Conservation (phyloP, 352 stramenopile genomes). For the Phytophthora nicotianae region DNA sequence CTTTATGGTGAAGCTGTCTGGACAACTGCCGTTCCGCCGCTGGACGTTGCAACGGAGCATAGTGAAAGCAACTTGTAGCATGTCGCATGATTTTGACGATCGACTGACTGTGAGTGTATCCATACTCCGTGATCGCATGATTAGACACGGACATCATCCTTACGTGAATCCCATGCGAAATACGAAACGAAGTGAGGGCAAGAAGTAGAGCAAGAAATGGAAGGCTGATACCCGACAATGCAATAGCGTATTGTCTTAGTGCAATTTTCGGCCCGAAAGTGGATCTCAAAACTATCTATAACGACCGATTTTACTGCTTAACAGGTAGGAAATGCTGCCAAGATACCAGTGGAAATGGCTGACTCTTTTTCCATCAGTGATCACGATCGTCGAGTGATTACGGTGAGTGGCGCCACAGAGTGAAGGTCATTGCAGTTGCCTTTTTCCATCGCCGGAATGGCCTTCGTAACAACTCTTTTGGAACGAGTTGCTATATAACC, state of each 20-base stretch:
- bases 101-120: too few relatives aligned
- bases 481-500: too few relatives aligned
- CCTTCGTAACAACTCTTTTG: too few relatives aligned
- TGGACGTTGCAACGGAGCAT: not conserved
- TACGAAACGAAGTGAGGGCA: constrained; percentile 1
- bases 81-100: constrained; percentile 1
- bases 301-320: too few relatives aligned
- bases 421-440: constrained; percentile 32
- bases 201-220: too few relatives aligned
- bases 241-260: too few relatives aligned
- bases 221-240: too few relatives aligned
- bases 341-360: too few relatives aligned
- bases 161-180: constrained; percentile 13
- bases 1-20: not conserved
- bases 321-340: too few relatives aligned
- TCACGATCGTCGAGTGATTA: constrained; percentile 10
- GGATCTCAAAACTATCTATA: too few relatives aligned
- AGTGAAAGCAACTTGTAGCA: not conserved
- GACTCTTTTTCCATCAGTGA: too few relatives aligned
- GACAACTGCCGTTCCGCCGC: constrained; percentile 16
- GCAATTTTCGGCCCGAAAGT: too few relatives aligned
- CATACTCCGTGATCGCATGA: constrained; percentile 21
- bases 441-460: constrained; percentile 16
- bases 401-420: constrained; percentile 10
- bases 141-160: constrained; percentile 8